Percentiles rank a stretch among this genome's conserved stretches.
These are phyloP conservation scores for Neonectria magnoliae DNA, from an alignment of 2,329 filamentous ascomycete species.

Conservation along the genomic window DNA sequence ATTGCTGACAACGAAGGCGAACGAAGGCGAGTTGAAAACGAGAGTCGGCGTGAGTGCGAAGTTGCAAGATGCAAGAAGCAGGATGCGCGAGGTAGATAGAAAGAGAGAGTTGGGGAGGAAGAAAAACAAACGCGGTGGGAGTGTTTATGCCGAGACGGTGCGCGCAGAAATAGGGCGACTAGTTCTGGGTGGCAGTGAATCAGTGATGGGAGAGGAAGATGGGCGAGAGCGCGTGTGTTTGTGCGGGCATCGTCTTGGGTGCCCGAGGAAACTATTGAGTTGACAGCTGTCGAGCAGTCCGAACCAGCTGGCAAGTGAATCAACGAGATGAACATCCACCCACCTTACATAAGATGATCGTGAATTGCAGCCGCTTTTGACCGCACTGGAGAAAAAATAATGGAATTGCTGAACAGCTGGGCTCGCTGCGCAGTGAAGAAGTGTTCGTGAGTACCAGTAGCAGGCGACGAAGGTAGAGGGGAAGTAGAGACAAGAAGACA, in stretches of 20 bases:
- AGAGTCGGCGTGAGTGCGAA: conserved; percentile 26
- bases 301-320: background rate
- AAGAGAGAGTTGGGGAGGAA: conserved; percentile 1
- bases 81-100: background rate
- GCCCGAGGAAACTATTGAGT: conserved; percentile 17
- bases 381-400: background rate
- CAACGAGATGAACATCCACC: background rate
- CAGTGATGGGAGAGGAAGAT: conserved; percentile 15
- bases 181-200: conserved; percentile 31
- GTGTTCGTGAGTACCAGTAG: background rate
- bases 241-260: conserved; percentile 14
- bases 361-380: background rate
- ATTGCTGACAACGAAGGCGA: conserved; percentile 24
- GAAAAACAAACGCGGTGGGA: conserved; percentile 22
- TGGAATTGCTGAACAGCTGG: background rate
- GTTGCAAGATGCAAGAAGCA: conserved; percentile 5
- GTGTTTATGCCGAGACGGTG: background rate
- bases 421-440: background rate
- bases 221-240: background rate
- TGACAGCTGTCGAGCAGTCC: conserved; percentile 13
- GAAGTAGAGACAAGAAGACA: background rate
- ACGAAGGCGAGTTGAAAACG: conserved; percentile 20
- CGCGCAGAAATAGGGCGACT: background rate
- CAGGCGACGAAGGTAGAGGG: background rate
- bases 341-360: too few species aligned